Conservation (phyloP, 305 asterid species). For the Euphrasia arctica region DNA sequence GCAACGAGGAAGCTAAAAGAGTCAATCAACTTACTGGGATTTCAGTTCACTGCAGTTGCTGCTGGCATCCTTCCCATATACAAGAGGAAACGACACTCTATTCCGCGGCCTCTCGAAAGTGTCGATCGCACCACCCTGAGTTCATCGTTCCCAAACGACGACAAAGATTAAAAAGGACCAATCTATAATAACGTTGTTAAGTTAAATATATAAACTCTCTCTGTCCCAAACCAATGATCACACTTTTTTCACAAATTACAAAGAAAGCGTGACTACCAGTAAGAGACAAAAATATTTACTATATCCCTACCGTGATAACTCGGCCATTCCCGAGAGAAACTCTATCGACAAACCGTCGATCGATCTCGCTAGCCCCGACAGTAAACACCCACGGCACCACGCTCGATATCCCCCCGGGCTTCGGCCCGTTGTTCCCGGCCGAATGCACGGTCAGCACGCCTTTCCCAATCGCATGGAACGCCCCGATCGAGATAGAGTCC, state of each 20-base stretch:
- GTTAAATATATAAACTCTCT: no score
- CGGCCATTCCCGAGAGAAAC: neutral
- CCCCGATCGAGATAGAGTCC: conserved; percentile 30
- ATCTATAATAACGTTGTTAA: no score
- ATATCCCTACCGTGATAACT: neutral
- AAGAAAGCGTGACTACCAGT: no score
- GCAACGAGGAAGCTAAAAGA: neutral
- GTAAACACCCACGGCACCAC: conserved; percentile 8
- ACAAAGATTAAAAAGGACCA: no score
- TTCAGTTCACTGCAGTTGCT: neutral
- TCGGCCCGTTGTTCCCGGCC: neutral
- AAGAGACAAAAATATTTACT: no score
- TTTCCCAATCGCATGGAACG: conserved; percentile 32
- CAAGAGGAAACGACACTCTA: neutral
- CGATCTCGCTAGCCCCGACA: conserved; percentile 3
- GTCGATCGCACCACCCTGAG: conserved; percentile 9
- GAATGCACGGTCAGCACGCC: conserved; percentile 21
- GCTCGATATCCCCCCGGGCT: neutral
- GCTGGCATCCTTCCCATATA: conserved; percentile 2
- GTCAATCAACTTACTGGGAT: neutral
- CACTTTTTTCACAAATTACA: no score
- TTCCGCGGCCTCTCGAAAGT: neutral
- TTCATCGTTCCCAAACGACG: no score
- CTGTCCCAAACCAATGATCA: no score
- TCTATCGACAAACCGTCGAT: neutral